These are phyloP conservation scores for Centella asiatica DNA, from an alignment of 129 eudicot genomes.

Conservation along the genomic window DNA sequence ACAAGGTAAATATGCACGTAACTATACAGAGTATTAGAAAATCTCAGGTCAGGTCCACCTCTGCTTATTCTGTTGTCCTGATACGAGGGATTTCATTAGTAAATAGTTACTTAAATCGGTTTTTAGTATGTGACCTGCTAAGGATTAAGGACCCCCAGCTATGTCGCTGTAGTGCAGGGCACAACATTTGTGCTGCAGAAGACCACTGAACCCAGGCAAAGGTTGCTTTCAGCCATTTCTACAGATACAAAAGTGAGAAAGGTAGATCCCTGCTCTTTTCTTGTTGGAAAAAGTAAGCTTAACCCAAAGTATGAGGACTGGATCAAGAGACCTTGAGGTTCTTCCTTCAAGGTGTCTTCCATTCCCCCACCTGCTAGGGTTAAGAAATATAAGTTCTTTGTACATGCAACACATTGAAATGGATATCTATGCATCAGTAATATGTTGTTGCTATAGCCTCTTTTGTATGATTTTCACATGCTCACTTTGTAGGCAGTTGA, in stretches of 20 bases:
- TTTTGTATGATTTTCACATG: not conserved
- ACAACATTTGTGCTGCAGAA: conserved; percentile 98
- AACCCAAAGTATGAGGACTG: not conserved
- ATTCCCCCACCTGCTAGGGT: not conserved
- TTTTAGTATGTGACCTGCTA: conserved; percentile 11
- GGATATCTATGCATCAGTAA: not conserved
- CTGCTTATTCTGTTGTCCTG: not conserved
- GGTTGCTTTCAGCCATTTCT: conserved; percentile 62
- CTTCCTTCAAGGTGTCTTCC: conserved; percentile 2
- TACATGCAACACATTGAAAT: not conserved
- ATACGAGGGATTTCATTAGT: not conserved
- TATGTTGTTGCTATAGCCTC: conserved; percentile 12
- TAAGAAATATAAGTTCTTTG: not conserved
- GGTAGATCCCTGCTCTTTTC: conserved; percentile 17
- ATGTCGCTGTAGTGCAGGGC: conserved; percentile 89
- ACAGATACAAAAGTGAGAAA: conserved; percentile 37
- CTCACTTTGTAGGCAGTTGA: conserved; percentile 57
- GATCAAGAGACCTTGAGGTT: not conserved
- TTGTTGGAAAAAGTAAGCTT: not conserved
- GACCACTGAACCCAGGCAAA: conserved; percentile 74
- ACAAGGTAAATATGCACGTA: conserved; percentile 54
- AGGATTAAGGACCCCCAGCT: conserved; percentile 53
- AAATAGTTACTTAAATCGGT: conserved; percentile 5
- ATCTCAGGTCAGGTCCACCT: not conserved
- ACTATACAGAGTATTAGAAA: not conserved